Evolutionary conservation across 495 filamentous ascomycete species (phyloP), one percentile per base, ranked within the genome.

Genomic region (Aspergillus funiculosus): DNA sequence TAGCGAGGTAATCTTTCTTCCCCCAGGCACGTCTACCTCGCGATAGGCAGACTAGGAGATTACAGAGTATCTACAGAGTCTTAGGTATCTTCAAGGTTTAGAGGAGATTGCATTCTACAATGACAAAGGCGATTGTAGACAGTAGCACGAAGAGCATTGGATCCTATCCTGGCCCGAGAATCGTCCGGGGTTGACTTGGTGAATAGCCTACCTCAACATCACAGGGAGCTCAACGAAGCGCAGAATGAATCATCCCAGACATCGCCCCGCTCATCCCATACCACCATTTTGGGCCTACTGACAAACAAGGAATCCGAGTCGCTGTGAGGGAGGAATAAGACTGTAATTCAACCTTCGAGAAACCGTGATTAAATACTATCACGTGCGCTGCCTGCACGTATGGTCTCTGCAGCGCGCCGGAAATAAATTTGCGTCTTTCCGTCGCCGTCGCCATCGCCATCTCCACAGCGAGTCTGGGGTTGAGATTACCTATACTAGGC

Each of bases 381-480:
- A 36, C 14, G 43, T 46, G 43, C 28, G 4, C 6, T 18, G 13
- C 1, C 22, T 28, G 32, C 43, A 24, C 15, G 15, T 5, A 13
- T 37, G 46, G 46, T 35, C 29, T 13, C 6, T 27, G 11, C 25
- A n/a, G 37, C 21, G 14, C 13, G 5, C 37, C 46, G 28, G 37
- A 41, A 48, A 41, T 41, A 41, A 48, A 48, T 41, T 48, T 38
- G n/a, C n/a, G n/a, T n/a, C n/a, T n/a, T n/a, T n/a, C n/a, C n/a
- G n/a, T n/a, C n/a, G n/a, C n/a, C n/a, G n/a, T n/a, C 22, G 34
- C 22, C 5, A 21, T 38, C 10, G 35, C 35, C 35, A 38, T 48
- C 45, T 41, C 37, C 35, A 21, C 46, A 47, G 31, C 43, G 13
- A 34, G n/a, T 39, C 27, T 21, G 44, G 32, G 22, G 25, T 46